Percentiles rank a stretch among this genome's conserved stretches.
Evolutionary conservation across 2,329 filamentous ascomycete species (phyloP).

Genomic region (Lachnellula willkommii): DNA sequence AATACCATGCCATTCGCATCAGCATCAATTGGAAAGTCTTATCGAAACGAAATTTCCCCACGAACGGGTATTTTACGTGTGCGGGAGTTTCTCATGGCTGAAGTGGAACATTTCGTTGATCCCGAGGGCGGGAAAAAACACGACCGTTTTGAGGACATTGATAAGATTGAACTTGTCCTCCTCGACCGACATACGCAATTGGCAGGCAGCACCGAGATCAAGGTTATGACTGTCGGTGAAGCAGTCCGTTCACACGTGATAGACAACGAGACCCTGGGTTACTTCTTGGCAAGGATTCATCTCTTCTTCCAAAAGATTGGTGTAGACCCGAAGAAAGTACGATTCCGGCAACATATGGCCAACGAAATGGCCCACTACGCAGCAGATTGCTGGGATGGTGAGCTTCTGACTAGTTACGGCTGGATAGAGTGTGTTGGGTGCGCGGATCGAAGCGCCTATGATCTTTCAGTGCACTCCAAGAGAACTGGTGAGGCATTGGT

Average conservation of each 20-base stretch:
- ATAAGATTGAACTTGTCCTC: constrained; percentile 75
- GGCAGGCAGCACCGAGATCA: constrained; percentile 71
- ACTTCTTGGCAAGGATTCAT: constrained; percentile 92
- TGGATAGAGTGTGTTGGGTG: constrained; percentile 99
- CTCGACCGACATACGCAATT: constrained; percentile 83
- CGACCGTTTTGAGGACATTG: constrained; percentile 76
- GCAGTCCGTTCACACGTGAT: constrained; percentile 78
- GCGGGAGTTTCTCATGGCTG: constrained; percentile 96
- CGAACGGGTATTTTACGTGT: constrained; percentile 86
- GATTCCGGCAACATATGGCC: constrained; percentile 95
- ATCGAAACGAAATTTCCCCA: constrained; percentile 96
- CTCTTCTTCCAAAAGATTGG: constrained; percentile 86
- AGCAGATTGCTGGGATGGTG: constrained; percentile 95
- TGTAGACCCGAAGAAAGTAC: constrained; percentile 78
- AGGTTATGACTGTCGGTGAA: constrained; percentile 72
- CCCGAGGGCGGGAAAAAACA: constrained; percentile 94
- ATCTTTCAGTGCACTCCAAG: constrained; percentile 86
- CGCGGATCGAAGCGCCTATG: constrained; percentile 91
- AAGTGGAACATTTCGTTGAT: constrained; percentile 98
- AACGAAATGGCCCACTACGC: constrained; percentile 93
- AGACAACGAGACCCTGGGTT: constrained; percentile 96
- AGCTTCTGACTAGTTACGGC: constrained; percentile 83
- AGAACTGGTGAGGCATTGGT: constrained; percentile 83
- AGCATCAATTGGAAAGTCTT: constrained; percentile 94
- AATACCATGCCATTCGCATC: constrained; percentile 94